Evolutionary conservation across 495 filamentous ascomycete species (phyloP).

Genomic region (Lepidopterella palustris): DNA sequence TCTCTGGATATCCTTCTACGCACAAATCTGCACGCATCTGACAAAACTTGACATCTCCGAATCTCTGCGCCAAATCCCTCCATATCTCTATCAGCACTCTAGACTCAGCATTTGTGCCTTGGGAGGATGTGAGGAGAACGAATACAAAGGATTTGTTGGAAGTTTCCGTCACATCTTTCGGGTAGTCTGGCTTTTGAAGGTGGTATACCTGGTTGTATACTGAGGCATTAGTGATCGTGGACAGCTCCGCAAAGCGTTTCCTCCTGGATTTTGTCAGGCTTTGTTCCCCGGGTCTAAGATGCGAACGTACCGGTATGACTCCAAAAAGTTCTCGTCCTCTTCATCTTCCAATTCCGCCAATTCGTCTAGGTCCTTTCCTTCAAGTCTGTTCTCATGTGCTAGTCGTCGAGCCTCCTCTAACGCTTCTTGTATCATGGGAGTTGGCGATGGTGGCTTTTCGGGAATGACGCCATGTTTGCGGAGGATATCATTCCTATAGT

Average conservation of each 20-base stretch:
- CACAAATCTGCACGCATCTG: constrained; percentile 90
- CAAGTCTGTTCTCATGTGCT: constrained; percentile 83
- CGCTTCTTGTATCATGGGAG: constrained; percentile 93
- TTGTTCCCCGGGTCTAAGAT: not conserved
- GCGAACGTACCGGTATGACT: constrained; percentile 58
- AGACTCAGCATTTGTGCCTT: constrained; percentile 74
- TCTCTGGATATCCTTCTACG: constrained; percentile 93
- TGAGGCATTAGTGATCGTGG: constrained; percentile 62
- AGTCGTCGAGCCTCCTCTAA: constrained; percentile 69
- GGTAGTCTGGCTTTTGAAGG: constrained; percentile 88
- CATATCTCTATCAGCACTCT: constrained; percentile 78
- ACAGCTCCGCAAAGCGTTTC: constrained; percentile 75
- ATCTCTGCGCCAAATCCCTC: constrained; percentile 73
- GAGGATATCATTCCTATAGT: constrained; percentile 90
- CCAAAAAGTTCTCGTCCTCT: constrained; percentile 83
- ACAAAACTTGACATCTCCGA: constrained; percentile 94
- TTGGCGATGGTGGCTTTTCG: constrained; percentile 90
- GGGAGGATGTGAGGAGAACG: constrained; percentile 75
- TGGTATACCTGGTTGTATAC: constrained; percentile 86
- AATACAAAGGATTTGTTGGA: constrained; percentile 67
- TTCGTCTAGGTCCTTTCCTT: constrained; percentile 90
- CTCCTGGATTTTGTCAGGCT: constrained; percentile 42
- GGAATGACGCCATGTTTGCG: constrained; percentile 93
- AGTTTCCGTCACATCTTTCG: constrained; percentile 85
- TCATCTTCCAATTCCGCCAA: constrained; percentile 91